Percentiles rank a stretch among this genome's conserved stretches.
Conservation (phyloP, 2,329 filamentous ascomycete genomes). For the Pyricularia sp. region DNA sequence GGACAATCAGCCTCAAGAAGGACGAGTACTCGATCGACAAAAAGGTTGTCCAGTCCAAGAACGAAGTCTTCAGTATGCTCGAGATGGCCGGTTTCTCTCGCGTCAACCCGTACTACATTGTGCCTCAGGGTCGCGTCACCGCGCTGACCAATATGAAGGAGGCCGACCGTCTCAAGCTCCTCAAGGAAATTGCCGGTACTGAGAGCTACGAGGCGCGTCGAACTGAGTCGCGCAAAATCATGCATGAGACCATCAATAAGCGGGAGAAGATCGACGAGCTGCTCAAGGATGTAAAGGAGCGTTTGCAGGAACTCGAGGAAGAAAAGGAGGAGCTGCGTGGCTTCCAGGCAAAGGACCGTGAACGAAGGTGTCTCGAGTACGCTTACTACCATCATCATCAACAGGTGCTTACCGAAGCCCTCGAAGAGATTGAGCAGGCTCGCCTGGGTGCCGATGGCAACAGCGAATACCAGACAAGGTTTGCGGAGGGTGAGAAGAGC, state of each 20-base stretch:
- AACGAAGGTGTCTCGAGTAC: conserved; percentile 87
- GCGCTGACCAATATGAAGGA: conserved; percentile 99
- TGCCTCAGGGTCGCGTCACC: conserved; percentile 93
- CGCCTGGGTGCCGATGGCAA: conserved; percentile 78
- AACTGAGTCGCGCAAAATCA: conserved; percentile 88
- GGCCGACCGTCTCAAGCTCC: conserved; percentile 67
- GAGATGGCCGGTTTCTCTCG: conserved; percentile 95
- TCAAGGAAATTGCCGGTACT: conserved; percentile 98
- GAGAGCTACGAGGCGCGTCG: conserved; percentile 93
- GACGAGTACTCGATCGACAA: conserved; percentile 97
- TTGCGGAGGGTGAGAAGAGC: conserved; percentile 69
- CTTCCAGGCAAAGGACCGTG: conserved; percentile 90
- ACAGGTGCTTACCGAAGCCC: conserved; percentile 61
- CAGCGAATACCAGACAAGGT: conserved; percentile 68
- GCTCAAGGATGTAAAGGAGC: conserved; percentile 83
- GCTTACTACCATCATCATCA: conserved; percentile 90
- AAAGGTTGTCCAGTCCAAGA: conserved; percentile 81
- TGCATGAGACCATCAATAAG: conserved; percentile 94
- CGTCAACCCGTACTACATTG: conserved; percentile 98
- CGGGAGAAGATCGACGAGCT: conserved; percentile 89
- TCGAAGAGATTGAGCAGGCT: conserved; percentile 75
- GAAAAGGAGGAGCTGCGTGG: conserved; percentile 93
- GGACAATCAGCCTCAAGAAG: conserved; percentile 95
- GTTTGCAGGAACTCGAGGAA: conserved; percentile 82
- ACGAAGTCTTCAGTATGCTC: conserved; percentile 88